Conservation (phyloP, 768 basidiomycete species). For the Coprinopsis marcescibilis region DNA sequence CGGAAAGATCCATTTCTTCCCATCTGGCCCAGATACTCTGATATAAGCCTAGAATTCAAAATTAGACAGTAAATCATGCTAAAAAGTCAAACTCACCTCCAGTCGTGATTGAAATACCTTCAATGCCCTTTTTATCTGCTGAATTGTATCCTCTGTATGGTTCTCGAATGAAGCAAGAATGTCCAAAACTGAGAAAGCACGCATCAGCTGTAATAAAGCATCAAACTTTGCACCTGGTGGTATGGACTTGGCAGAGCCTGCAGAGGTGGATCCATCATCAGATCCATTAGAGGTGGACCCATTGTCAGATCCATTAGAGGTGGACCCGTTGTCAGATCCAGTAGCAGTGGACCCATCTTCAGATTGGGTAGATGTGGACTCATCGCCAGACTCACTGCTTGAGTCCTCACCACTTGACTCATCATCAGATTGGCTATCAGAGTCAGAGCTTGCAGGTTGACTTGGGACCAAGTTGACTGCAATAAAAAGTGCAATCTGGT, state of each 20-base stretch:
- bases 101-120: conserved; percentile 14
- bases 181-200: conserved; percentile 22
- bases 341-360: too few relatives aligned
- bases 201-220: conserved; percentile 20
- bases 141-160: conserved; percentile 27
- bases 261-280: too few relatives aligned
- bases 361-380: too few relatives aligned
- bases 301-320: too few relatives aligned
- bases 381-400: too few relatives aligned
- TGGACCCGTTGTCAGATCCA: too few relatives aligned
- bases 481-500: background rate
- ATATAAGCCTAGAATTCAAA: background rate
- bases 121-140: conserved; percentile 15
- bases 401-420: too few relatives aligned
- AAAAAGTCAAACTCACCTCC: conserved; percentile 13
- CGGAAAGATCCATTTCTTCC: conserved; percentile 30
- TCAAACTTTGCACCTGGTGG: conserved; percentile 15
- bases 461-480: background rate
- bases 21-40: background rate
- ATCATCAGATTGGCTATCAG: too few relatives aligned
- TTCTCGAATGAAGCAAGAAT: conserved; percentile 23
- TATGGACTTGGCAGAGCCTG: background rate
- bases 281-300: too few relatives aligned
- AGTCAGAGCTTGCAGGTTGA: too few relatives aligned
- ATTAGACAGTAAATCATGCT: background rate